Evolutionary conservation across 352 stramenopile genomes (phyloP), one percentile per base, ranked within the genome.

Genomic region (Phytophthora cryptogea): DNA sequence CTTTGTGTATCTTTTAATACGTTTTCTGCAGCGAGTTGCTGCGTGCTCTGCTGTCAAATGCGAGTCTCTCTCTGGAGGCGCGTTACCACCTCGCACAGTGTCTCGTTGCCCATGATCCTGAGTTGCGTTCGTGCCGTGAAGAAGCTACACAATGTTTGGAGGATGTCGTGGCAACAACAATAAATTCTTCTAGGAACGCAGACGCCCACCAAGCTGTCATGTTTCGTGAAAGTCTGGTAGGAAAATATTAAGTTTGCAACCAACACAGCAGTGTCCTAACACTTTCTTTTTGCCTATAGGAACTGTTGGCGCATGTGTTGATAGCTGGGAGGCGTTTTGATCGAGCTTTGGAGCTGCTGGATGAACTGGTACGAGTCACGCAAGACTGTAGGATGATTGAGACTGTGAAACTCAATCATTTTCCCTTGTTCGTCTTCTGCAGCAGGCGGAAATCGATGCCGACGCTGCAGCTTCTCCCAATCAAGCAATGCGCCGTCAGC

Each of bases 51-150:
- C 28, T 68, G 16, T 37, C 48, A 23, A 68, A 49, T 57, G 10
- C 56, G 48, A 54, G 37, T 36, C 30, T 74, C 26, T 59, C 66
- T 0, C 35, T 74, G 1, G 74, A 80, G n/a, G 68, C 68, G 10
- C 63, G 70, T 8, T 54, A 76, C 23, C 78, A 76, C 47, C 59
- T 88, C 37, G 74, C 70, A 13, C 66, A 80, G 58, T 88, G 78
- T 30, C 64, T 88, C 8, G 28, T 88, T 37, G 46, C 71, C 35
- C 59, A 72, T 33, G 63, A 82, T 14, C 58, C 67, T 11, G 5
- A 46, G 17, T 42, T 70, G 13, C 63, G 45, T 28, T 80, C 14
- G 46, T 55, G 48, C 17, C 16, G 36, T 11, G 57, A 73, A 14
- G 73, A 83, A 46, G 54, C 52, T 26, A 39, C 42, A 14, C 41